These are phyloP conservation scores for Eucalyptus coolabah DNA, from an alignment of 345 rosid species.

Conservation along the genomic window DNA sequence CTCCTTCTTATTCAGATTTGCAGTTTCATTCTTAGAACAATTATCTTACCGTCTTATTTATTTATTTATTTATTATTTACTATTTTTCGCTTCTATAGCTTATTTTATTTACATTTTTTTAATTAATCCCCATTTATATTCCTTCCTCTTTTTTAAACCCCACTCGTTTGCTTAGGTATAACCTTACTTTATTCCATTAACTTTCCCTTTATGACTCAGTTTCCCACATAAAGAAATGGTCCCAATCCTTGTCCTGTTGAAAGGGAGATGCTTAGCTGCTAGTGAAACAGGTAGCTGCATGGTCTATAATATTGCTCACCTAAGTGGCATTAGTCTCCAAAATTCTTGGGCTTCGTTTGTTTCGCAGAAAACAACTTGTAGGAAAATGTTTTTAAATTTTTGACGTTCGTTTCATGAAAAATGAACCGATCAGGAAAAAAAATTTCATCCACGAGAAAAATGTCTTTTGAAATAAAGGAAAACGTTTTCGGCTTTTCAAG, in stretches of 20 bases:
- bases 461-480: too few relatives aligned
- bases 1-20: neutral
- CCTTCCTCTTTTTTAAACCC: neutral
- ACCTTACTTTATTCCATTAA: neutral
- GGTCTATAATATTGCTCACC: neutral
- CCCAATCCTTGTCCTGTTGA: neutral
- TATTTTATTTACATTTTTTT: neutral
- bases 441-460: too few relatives aligned
- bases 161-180: neutral
- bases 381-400: too few relatives aligned
- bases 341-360: rapidly evolving
- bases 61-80: neutral
- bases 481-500: too few relatives aligned
- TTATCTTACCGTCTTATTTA: neutral
- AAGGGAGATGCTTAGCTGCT: neutral
- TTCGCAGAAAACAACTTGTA: rapidly evolving
- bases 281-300: neutral
- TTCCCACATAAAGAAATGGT: neutral
- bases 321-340: neutral
- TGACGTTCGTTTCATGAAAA: rapidly evolving
- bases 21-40: neutral
- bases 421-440: rapidly evolving
- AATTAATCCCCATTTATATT: neutral
- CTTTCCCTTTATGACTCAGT: neutral
- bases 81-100: neutral